These are phyloP conservation scores for Baeospora myosura DNA, from an alignment of 1,284 basidiomycete genomes.

Conservation along the genomic window DNA sequence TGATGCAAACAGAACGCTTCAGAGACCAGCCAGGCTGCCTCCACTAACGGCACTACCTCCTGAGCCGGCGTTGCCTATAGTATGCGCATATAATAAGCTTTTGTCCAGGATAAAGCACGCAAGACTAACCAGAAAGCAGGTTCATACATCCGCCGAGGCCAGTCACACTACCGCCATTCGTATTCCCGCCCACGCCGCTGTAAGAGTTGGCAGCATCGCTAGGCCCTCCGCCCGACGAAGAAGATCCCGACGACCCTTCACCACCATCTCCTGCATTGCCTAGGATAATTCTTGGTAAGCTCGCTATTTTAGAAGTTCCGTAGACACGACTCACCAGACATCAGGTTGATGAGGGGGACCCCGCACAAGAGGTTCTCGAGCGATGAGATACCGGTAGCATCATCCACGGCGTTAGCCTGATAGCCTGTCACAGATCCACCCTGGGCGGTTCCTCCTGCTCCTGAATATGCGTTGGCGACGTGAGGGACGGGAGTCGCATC, in stretches of 20 bases:
- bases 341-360: not conserved
- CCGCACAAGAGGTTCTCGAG: not conserved
- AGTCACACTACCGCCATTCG: not conserved
- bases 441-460: constrained; percentile 12
- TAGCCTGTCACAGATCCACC: constrained; percentile 12
- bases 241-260: not conserved
- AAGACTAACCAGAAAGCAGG: constrained; percentile 15
- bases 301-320: not conserved
- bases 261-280: constrained; percentile 5
- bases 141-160: not conserved
- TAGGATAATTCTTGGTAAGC: not conserved
- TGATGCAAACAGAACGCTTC: too few relatives aligned
- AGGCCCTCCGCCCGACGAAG: not conserved
- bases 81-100: constrained; percentile 3
- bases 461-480: constrained; percentile 14
- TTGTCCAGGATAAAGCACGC: not conserved
- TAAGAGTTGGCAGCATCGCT: not conserved
- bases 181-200: not conserved
- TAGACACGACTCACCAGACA: not conserved
- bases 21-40: not conserved
- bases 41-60: constrained; percentile 1
- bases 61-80: constrained; percentile 1
- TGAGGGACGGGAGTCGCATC: constrained; percentile 22
- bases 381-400: too few relatives aligned
- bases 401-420: not conserved